A percentile compares a stretch with the other conserved stretches of the same genome.
Conservation (phyloP, 345 rosid genomes). For the Syzygium grande region DNA sequence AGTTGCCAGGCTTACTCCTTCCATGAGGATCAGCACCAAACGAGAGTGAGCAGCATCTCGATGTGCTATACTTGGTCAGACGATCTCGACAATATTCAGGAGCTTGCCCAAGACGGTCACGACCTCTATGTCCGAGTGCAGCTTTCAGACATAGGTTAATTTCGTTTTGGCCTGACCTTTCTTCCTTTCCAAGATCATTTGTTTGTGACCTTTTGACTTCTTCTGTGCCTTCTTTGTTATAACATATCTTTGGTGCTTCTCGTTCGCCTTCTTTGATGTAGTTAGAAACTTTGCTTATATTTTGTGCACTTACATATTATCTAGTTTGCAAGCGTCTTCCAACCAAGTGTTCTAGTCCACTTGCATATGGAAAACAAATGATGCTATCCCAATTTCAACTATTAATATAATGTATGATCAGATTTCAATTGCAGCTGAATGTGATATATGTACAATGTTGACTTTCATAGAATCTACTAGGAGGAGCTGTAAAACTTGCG, state of each 20-base stretch:
- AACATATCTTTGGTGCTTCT: too few species aligned
- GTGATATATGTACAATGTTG: neutral
- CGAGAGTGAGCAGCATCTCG: too few species aligned
- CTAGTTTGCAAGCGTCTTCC: too few species aligned
- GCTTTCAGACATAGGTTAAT: slow-evolving; percentile 10
- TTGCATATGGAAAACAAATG: neutral
- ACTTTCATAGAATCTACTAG: neutral
- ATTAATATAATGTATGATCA: neutral
- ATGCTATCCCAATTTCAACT: neutral
- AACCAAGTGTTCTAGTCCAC: neutral
- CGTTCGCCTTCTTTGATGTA: too few species aligned
- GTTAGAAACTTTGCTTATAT: neutral
- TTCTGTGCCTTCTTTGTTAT: neutral
- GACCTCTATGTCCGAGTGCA: slow-evolving; percentile 11
- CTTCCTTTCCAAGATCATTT: neutral
- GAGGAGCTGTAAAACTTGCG: slow-evolving; percentile 11
- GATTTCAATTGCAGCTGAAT: neutral
- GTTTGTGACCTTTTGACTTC: neutral
- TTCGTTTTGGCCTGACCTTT: neutral
- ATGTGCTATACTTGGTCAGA: slow-evolving; percentile 28
- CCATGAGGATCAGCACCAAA: too few species aligned
- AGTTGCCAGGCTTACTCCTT: slow-evolving; percentile 28
- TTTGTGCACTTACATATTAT: neutral
- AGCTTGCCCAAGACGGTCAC: neutral
- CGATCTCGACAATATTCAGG: slow-evolving; percentile 1